These are phyloP conservation scores for Phytophthora pinifolia DNA, from an alignment of 352 stramenopile genomes.

Conservation along the genomic window DNA sequence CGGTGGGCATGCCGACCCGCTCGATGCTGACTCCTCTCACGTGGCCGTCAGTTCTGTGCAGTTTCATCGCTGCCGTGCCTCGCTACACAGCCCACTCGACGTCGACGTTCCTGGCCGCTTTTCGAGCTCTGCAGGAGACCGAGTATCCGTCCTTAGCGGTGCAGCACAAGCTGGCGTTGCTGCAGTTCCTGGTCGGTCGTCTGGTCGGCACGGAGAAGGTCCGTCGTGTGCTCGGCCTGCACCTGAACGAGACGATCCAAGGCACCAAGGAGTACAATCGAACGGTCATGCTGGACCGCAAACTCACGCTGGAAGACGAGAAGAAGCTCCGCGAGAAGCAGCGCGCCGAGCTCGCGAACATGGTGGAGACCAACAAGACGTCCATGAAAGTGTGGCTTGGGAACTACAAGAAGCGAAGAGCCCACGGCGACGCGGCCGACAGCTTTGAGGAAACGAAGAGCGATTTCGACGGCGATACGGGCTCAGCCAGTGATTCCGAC, in stretches of 20 bases:
- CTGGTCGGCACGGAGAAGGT: slow-evolving; percentile 68
- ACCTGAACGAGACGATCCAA: slow-evolving; percentile 58
- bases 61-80: slow-evolving; percentile 67
- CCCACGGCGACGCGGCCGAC: slow-evolving; percentile 23
- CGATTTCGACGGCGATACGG: slow-evolving; percentile 33
- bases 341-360: slow-evolving; percentile 49
- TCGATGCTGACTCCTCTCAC: slow-evolving; percentile 84
- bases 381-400: slow-evolving; percentile 64
- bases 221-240: slow-evolving; percentile 51
- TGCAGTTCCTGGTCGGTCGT: slow-evolving; percentile 69
- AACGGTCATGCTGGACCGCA: slow-evolving; percentile 59
- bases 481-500: slow-evolving; percentile 61
- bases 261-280: slow-evolving; percentile 79
- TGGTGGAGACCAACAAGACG: slow-evolving; percentile 56
- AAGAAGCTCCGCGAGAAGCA: slow-evolving; percentile 83
- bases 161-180: slow-evolving; percentile 66
- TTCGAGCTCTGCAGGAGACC: slow-evolving; percentile 39
- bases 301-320: slow-evolving; percentile 72
- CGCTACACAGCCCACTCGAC: slow-evolving; percentile 58
- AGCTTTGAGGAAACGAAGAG: slow-evolving; percentile 43
- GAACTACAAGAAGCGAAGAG: slow-evolving; percentile 51
- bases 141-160: slow-evolving; percentile 62
- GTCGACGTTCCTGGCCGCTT: slow-evolving; percentile 41
- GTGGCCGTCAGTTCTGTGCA: slow-evolving; percentile 75
- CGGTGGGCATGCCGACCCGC: slow-evolving; percentile 71